These are phyloP conservation scores for Agrocybe pediades DNA, from an alignment of 768 basidiomycete genomes.

Conservation along the genomic window DNA sequence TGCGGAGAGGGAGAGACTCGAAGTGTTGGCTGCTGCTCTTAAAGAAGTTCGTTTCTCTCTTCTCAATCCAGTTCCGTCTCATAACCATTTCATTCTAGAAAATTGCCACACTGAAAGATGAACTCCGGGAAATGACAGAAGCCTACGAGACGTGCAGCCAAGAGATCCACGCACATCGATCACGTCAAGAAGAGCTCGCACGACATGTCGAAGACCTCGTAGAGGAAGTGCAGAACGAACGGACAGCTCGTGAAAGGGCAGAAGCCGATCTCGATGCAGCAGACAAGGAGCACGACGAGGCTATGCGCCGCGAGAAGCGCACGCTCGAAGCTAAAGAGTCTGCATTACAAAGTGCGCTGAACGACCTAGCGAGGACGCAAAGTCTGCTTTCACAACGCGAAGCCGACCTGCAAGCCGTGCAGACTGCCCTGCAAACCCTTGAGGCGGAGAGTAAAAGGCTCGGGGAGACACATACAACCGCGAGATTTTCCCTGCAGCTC, in stretches of 20 bases:
- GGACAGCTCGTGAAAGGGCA: constrained; percentile 52
- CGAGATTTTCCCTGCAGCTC: constrained; percentile 84
- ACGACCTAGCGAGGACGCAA: constrained; percentile 64
- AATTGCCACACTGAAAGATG: constrained; percentile 60
- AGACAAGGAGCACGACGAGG: constrained; percentile 66
- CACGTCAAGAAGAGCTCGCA: constrained; percentile 78
- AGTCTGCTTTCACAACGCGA: constrained; percentile 72
- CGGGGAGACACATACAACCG: constrained; percentile 83
- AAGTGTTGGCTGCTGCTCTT: constrained; percentile 67
- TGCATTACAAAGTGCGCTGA: constrained; percentile 61
- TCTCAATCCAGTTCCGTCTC: not conserved
- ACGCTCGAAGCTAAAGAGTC: constrained; percentile 71
- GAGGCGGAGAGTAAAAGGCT: constrained; percentile 79
- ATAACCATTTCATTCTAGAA: constrained; percentile 48
- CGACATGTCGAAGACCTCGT: constrained; percentile 74
- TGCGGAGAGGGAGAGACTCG: constrained; percentile 68
- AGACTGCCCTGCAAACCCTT: constrained; percentile 65
- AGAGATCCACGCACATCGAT: constrained; percentile 68
- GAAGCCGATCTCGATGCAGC: constrained; percentile 56
- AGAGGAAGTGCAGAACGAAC: constrained; percentile 59
- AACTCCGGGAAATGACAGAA: constrained; percentile 67
- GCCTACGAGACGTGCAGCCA: constrained; percentile 63
- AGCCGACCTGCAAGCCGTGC: constrained; percentile 71
- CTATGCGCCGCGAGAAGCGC: constrained; percentile 60
- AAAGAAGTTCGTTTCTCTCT: constrained; percentile 66